phyloP scores from a whole-genome alignment of 352 stramenopile species.

The Globisporangium nodosum region DNA sequence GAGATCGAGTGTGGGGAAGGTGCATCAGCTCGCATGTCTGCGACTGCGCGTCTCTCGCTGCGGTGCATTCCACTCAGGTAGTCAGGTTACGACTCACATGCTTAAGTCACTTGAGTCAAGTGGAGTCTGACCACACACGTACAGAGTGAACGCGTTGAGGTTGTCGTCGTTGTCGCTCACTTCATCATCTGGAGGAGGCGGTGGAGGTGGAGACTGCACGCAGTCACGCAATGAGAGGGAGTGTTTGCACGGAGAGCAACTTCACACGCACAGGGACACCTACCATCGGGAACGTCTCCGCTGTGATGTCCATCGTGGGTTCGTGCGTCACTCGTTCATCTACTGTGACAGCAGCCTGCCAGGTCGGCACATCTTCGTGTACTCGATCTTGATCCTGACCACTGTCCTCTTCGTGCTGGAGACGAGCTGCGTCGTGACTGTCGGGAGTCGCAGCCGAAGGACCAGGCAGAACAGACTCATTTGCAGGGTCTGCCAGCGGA shows the following conservation, averaged over 20 bases:
- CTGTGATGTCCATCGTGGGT: neutral
- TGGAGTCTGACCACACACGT: neutral
- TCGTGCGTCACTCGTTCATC: neutral
- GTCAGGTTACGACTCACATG: neutral
- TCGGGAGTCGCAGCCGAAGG: neutral
- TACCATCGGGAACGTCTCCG: neutral
- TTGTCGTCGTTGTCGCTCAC: conserved; percentile 28
- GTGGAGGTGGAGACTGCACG: conserved; percentile 35
- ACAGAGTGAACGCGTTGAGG: conserved; percentile 24
- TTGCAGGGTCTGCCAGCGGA: conserved; percentile 1
- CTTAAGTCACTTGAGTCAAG: neutral
- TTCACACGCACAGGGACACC: neutral
- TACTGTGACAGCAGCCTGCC: neutral
- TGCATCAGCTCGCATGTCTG: neutral
- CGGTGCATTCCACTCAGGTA: too few relatives aligned
- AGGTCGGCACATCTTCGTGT: neutral
- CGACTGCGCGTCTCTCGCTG: conserved; percentile 1
- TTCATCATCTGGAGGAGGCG: conserved; percentile 43
- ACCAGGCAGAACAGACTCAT: neutral
- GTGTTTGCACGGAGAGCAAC: neutral
- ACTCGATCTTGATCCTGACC: neutral
- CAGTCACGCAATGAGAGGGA: neutral
- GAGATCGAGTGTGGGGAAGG: neutral
- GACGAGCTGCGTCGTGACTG: neutral
- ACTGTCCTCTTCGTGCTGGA: neutral